Evolutionary conservation across 495 filamentous ascomycete species (phyloP).

Genomic region (Tuber magnatum): DNA sequence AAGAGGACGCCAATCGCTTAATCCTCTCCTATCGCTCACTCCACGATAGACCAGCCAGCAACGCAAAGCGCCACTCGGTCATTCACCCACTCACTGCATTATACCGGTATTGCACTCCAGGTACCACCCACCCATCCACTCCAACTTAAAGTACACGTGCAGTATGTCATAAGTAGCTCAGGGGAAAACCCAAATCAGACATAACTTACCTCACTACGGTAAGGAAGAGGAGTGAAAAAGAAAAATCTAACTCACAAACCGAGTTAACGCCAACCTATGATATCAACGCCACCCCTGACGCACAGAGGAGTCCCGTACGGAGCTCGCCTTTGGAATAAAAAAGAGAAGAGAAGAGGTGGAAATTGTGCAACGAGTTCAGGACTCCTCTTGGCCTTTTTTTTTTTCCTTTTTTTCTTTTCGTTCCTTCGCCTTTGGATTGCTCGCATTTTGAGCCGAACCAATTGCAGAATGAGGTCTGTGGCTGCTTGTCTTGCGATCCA

Average conservation of each 20-base stretch:
- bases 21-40: neutral
- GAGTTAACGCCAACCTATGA: neutral
- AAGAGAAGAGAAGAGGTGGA: neutral
- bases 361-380: neutral
- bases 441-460: neutral
- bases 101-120: neutral
- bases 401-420: no score
- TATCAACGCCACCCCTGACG: neutral
- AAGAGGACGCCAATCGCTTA: neutral
- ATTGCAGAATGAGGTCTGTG: neutral
- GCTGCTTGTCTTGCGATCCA: neutral
- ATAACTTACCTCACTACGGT: neutral
- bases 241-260: neutral
- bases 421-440: neutral
- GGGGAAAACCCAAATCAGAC: neutral
- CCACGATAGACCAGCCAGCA: neutral
- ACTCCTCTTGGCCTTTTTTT: neutral
- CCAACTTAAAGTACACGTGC: neutral
- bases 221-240: neutral
- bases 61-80: neutral
- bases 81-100: neutral
- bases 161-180: neutral
- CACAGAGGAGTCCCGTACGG: neutral
- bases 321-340: neutral
- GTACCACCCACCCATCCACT: neutral